Evolutionary conservation across 306 rosid genomes (phyloP), one percentile per base, ranked within the genome.

Genomic region (Argentina anserina): DNA sequence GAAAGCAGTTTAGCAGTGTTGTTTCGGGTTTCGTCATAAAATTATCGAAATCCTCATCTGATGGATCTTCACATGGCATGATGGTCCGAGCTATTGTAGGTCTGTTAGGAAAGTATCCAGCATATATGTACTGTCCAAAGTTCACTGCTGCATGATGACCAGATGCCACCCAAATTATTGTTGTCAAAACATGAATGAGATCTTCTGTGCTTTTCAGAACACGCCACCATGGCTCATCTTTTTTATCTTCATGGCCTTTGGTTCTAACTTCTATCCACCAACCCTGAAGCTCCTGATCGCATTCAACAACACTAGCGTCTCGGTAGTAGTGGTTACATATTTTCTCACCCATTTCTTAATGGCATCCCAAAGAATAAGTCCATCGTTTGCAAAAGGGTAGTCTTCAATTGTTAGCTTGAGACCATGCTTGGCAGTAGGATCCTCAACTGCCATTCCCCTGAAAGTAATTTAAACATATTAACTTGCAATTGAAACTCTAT

Each of bases 201-300:
- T 71, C 73, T 71, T 75, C 28, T 12, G 28, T 63, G 33, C 58
- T 79, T 45, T 75, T 17, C 65, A 82, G 62, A 39, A 49, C 69
- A 15, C 81, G 83, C 83, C 86, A 82, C 83, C 86, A 81, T 26
- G 82, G 79, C 45, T 81, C 85, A 29, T 81, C 85, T 42, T 81
- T 81, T 33, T 81, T 81, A 75, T 82, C 83, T 25, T 50, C 86
- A 20, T 78, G 83, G 47, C 86, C 86, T 61, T 63, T 28, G 9
- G 81, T 75, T 67, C 81, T 52, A 25, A 82, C 75, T 63, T 82
- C 86, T 34, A 76, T 75, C 86, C 86, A 82, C 86, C 86, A 82
- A 31, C 76, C 63, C 67, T 82, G 86, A 56, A 82, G 80, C 78
- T 82, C 86, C 26, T 62, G 13, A 62, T 82, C 83, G 14, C 73